Conservation (phyloP, 805 yeast species). For the Barnettozyma vustinii region DNA sequence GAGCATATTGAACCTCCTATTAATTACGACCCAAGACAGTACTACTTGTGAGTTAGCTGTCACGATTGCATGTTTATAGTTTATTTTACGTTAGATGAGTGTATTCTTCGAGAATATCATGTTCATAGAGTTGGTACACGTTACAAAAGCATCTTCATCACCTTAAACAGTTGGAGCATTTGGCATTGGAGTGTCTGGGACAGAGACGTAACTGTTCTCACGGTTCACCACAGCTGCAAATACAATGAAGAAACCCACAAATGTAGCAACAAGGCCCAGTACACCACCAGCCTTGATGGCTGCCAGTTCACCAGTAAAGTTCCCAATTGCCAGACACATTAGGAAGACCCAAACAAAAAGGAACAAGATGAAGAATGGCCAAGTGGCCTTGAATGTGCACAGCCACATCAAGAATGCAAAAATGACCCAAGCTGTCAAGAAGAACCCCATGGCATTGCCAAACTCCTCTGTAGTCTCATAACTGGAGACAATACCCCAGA, state of each 20-base stretch:
- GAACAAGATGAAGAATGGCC: constrained; percentile 53
- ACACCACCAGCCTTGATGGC: constrained; percentile 57
- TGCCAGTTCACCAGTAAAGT: constrained; percentile 39
- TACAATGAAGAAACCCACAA: constrained; percentile 58
- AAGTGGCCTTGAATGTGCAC: constrained; percentile 54
- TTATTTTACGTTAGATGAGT: neutral
- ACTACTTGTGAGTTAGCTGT: constrained; percentile 4
- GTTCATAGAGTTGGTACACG: too few relatives aligned
- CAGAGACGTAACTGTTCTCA: constrained; percentile 52
- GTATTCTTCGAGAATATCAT: too few relatives aligned
- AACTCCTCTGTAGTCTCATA: constrained; percentile 43
- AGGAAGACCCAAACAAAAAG: constrained; percentile 50
- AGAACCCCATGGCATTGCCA: constrained; percentile 51
- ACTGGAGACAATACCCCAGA: constrained; percentile 48
- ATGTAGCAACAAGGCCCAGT: constrained; percentile 50
- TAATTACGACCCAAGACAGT: constrained; percentile 8
- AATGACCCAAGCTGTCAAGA: constrained; percentile 56
- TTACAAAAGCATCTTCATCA: too few relatives aligned
- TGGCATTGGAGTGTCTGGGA: constrained; percentile 52
- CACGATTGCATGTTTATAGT: neutral
- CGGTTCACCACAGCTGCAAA: constrained; percentile 55
- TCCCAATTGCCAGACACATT: constrained; percentile 45
- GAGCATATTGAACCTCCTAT: constrained; percentile 19
- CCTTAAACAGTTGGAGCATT: constrained; percentile 29
- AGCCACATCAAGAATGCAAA: constrained; percentile 54